Evolutionary conservation across 805 yeast species (phyloP), one percentile per base, ranked within the genome.

Genomic region (Candida sanyiensis): DNA sequence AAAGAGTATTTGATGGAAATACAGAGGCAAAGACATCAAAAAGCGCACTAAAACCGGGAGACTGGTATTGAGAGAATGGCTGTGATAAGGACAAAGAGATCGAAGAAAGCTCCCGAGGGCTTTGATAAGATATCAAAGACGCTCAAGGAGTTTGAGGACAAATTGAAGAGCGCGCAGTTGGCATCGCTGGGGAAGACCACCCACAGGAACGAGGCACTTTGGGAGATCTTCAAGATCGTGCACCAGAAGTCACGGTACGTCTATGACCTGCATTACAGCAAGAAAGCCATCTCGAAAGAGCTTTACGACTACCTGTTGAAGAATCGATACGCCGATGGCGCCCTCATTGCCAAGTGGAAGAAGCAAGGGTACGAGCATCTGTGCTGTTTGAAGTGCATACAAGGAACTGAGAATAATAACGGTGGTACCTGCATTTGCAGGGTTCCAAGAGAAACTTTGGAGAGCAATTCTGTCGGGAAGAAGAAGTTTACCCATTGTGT

Each of bases 361-460:
- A 80, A 80, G 52, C 79, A 75, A 52, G 96, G 96, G 8, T 88
- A 88, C 57, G 96, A 88, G 54, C 73, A 80, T 40, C 62, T 88
- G 33, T 88, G 97, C 54, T 88, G 97, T 56, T 58, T 88, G 43
- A 70, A 73, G 46, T 88, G 97, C 56, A 85, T 88, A 24, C 75
- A 75, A 51, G 69, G 69, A 20, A 59, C 59, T 27, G 87, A 82
- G 45, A 77, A 70, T 32, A 74, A 74, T 49, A 83, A 80, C 49
- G 76, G 76, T 5, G 71, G 76, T 6, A 74, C 87, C 0, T 88
- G 97, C 59, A 75, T 88, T 16, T 88, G 97, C 55, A 63, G 97
- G 39, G 95, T 88, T 2, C 95, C 96, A 1, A 69, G 76, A 47
- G 71, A 71, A 2, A 74, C 69, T 4, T 54, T 77, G 19, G 60